phyloP scores from a whole-genome alignment of 2,329 filamentous ascomycete genomes.

The Rutstroemia sp. region DNA sequence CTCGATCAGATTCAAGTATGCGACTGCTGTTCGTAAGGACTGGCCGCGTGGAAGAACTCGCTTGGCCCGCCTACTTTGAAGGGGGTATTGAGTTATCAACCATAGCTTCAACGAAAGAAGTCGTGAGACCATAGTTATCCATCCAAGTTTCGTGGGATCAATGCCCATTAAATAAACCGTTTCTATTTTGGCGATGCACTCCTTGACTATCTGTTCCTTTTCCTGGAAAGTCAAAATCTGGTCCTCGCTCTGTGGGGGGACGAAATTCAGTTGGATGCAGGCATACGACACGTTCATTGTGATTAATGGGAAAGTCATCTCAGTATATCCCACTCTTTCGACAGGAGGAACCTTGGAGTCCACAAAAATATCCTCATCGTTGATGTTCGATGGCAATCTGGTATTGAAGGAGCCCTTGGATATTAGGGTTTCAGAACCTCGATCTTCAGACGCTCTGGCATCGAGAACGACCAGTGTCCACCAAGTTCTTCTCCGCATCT shows the following conservation, averaged over 20 bases:
- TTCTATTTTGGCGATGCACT: not conserved
- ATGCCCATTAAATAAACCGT: not conserved
- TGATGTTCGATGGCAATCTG: slow-evolving; percentile 41
- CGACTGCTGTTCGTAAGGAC: slow-evolving; percentile 38
- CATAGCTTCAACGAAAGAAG: slow-evolving; percentile 32
- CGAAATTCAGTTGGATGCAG: slow-evolving; percentile 8
- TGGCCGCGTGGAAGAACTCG: slow-evolving; percentile 4
- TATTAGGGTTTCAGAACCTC: slow-evolving; percentile 39
- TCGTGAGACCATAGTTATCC: not conserved
- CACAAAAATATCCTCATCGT: slow-evolving; percentile 40
- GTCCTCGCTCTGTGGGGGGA: not conserved
- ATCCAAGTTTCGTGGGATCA: not conserved
- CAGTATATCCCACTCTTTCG: slow-evolving; percentile 8
- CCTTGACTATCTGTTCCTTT: slow-evolving; percentile 10
- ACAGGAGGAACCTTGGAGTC: not conserved
- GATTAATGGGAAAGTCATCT: slow-evolving; percentile 14
- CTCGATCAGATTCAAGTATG: slow-evolving; percentile 24
- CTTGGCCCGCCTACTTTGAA: not conserved
- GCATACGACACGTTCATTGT: slow-evolving; percentile 2
- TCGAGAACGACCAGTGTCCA: slow-evolving; percentile 42
- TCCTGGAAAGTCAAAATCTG: not conserved
- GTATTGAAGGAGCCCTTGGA: slow-evolving; percentile 38
- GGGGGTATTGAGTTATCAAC: slow-evolving; percentile 39
- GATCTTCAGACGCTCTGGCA: slow-evolving; percentile 40
- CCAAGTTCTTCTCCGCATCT: slow-evolving; percentile 45